Base-by-base conservation (phyloP, 257 asterid genomes). In the Ehretia macrophylla region DNA sequence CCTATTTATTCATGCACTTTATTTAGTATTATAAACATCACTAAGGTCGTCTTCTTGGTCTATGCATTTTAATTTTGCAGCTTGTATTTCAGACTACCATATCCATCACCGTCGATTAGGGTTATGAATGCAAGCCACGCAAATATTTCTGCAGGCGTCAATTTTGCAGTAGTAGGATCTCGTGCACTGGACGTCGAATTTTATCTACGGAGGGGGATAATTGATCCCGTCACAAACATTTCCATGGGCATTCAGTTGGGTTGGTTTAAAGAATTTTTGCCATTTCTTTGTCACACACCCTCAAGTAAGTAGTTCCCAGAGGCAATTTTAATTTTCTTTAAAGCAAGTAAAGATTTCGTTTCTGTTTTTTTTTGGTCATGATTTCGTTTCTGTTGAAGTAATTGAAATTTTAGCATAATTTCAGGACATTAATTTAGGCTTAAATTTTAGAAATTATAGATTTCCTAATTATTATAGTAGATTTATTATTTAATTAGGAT, bases 101-200 rank as follows among this genome's bases (percentile, higher is more conserved):
- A 63, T 11, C 75, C 72, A 56, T 51, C 63, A 8, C 81, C 90
- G 10, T 80, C 63, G 38, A n/a, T 20, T 10, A 68, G 62, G 14
- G 68, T 53, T 13, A 17, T 2, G 19, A 55, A 45, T 52, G 57
- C 10, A 35, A 58, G n/a, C n/a, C n/a, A n/a, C n/a, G n/a, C 52
- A 17, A 17, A 47, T 1, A 19, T 21, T 11, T 8, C 22, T 3
- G 62, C 47, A 11, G 78, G 79, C 8, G 73, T 67, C 11, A 83
- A 80, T 52, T 83, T 70, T 5, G 90, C 87, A 42, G 83, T 76
- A n/a, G 83, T 32, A 5, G 79, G 80, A 35, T 78, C 85, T 1
- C 65, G 63, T 0, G 91, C 81, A 0, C 49, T 80, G 56, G 75
- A 66, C n/a, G 64, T 64, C 23, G 17, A 66, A 4, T 74, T 47